Evolutionary conservation across 2,329 filamentous ascomycete genomes (phyloP).

Genomic region (Pleurostoma richardsiae): DNA sequence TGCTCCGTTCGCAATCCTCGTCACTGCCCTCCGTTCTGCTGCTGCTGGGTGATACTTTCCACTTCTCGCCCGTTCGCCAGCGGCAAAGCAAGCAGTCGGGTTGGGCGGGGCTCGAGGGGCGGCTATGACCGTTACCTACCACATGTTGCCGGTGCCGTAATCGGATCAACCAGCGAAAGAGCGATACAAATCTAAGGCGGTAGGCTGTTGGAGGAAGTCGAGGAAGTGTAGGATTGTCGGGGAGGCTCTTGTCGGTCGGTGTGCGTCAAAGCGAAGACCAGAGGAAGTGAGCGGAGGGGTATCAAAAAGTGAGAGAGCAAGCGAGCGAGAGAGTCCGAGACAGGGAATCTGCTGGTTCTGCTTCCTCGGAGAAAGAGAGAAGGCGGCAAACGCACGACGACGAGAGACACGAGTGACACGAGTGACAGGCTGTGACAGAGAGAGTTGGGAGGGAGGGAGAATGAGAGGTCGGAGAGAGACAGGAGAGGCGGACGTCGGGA

Average conservation of each 20-base stretch:
- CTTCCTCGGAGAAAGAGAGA: too few relatives aligned
- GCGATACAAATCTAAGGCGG: not conserved
- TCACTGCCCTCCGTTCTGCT: not conserved
- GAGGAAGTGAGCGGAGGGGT: conserved; percentile 4
- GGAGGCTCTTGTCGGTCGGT: conserved; percentile 3
- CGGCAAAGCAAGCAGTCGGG: too few relatives aligned
- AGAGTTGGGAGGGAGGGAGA: conserved; percentile 9
- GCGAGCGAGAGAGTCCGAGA: too few relatives aligned
- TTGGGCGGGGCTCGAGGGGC: too few relatives aligned
- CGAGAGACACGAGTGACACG: not conserved
- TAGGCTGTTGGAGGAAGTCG: conserved; percentile 1
- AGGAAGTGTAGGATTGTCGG: conserved; percentile 5
- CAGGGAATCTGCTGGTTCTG: too few relatives aligned
- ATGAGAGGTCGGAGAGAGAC: conserved; percentile 5
- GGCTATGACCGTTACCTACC: conserved; percentile 13
- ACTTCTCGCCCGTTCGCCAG: not conserved
- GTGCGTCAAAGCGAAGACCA: not conserved
- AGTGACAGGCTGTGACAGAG: conserved; percentile 4
- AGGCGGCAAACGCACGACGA: too few relatives aligned
- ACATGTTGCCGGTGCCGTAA: conserved; percentile 19
- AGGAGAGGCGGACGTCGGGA: not conserved
- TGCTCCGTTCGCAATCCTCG: not conserved
- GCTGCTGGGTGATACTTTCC: not conserved
- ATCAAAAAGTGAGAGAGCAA: conserved; percentile 3
- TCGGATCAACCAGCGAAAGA: conserved; percentile 14